Base-by-base conservation (phyloP, 2,329 filamentous ascomycete genomes). In the Xylaria sp. region DNA sequence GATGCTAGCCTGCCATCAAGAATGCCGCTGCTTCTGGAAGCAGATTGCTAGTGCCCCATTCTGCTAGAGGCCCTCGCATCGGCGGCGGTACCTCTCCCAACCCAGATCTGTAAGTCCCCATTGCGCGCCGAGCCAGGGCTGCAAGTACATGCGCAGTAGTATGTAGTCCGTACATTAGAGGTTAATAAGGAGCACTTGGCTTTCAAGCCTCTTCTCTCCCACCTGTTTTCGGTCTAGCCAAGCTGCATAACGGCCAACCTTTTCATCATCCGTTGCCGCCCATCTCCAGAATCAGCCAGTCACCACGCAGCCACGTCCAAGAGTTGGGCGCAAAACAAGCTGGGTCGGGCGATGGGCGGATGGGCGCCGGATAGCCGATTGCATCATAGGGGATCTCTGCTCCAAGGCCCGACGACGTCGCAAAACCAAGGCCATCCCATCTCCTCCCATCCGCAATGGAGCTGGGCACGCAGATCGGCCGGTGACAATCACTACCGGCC, bases 361-460 rank as follows among this genome's bases (percentile, higher is more conserved):
- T n/a, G n/a, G n/a, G n/a, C n/a, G n/a, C n/a, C n/a, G 17, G 24
- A 48, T 5, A 41, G 3, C 21, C 26, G 39, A 44, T 50, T 50
- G 24, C 48, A 50, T 50, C 48, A 50, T 50, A 38, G 41, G 20
- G 20, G 19, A 47, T 20, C 29, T 39, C 20, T 43, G 8, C 22
- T 43, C 19, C 18, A 45, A 13, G 2, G 18, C 16, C 11, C 4
- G 29, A 34, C 29, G 20, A 44, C 5, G 5, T 17, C 34, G 11
- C 29, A 9, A 46, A 9, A 26, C 16, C 17, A 39, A 18, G 5
- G 2, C 18, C 22, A 8, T 42, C 6, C 19, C n/a, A n/a, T 42
- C 13, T n/a, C 22, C 38, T 29, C 20, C 13, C 20, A 29, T 29
- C 22, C 7, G n/a, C 42, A 34, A 4, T n/a, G n/a, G n/a, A n/a